Conservation (phyloP, 768 basidiomycete species). For the Nevesoporus exiguus region DNA sequence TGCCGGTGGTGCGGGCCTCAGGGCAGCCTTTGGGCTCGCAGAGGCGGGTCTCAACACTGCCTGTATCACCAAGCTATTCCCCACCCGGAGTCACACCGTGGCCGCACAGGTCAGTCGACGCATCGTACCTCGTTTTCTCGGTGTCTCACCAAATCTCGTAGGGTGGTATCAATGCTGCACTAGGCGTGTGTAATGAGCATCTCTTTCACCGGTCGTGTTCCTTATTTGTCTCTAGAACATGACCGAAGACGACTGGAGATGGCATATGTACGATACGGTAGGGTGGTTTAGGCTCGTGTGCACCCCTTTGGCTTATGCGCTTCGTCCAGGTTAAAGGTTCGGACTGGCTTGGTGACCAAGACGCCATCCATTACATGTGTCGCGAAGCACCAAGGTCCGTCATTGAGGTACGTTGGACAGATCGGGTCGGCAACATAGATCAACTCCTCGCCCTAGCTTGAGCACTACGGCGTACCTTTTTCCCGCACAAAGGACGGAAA, state of each 20-base stretch:
- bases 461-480: constrained; percentile 98
- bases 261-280: constrained; percentile 98
- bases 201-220: constrained; percentile 4
- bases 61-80: constrained; percentile 98
- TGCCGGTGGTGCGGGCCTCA: constrained; percentile 96
- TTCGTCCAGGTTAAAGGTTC: constrained; percentile 88
- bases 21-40: constrained; percentile 97
- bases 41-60: constrained; percentile 99
- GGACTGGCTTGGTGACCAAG: constrained; percentile 99
- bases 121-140: neutral
- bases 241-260: constrained; percentile 99
- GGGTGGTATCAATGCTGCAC: constrained; percentile 98
- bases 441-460: constrained; percentile 55
- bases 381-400: constrained; percentile 93
- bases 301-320: constrained; percentile 14
- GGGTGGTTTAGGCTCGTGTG: constrained; percentile 27
- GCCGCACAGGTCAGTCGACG: constrained; percentile 76
- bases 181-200: constrained; percentile 60
- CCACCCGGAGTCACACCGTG: constrained; percentile 97
- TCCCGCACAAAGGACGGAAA: constrained; percentile 98
- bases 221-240: constrained; percentile 62
- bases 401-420: constrained; percentile 61
- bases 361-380: constrained; percentile 99
- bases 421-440: neutral
- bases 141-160: constrained; percentile 30